These are phyloP conservation scores for Lecanoromycetidae sp. DNA, from an alignment of 2,329 filamentous ascomycete genomes.

Conservation along the genomic window DNA sequence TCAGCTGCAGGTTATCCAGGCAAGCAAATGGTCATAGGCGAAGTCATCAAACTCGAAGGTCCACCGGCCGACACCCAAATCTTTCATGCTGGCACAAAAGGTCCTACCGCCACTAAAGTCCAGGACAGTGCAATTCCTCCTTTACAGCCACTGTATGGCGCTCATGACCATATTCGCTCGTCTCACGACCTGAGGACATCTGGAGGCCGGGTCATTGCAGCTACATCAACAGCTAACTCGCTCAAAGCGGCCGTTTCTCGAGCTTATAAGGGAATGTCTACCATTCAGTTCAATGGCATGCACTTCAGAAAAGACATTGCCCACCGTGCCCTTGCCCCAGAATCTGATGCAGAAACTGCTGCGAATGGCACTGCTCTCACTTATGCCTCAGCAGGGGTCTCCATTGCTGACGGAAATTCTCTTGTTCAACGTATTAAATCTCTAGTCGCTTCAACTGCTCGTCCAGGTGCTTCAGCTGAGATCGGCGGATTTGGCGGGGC, in stretches of 20 bases:
- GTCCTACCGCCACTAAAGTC: not conserved
- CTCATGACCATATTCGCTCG: not conserved
- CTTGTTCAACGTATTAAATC: constrained; percentile 87
- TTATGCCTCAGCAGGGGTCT: constrained; percentile 86
- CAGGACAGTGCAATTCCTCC: constrained; percentile 22
- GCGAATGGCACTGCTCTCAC: not conserved
- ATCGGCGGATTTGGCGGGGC: constrained; percentile 93
- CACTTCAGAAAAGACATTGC: constrained; percentile 91
- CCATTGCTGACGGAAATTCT: constrained; percentile 85
- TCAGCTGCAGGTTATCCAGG: constrained; percentile 86
- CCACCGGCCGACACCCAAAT: constrained; percentile 46
- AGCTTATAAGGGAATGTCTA: constrained; percentile 72
- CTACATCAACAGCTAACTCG: constrained; percentile 65
- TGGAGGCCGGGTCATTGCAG: constrained; percentile 85
- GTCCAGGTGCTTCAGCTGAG: constrained; percentile 78
- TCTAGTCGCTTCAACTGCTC: constrained; percentile 71
- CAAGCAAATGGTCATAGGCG: constrained; percentile 72
- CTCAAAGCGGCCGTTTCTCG: constrained; percentile 73
- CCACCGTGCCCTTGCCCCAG: constrained; percentile 38
- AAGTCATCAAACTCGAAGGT: constrained; percentile 45
- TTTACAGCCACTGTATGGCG: constrained; percentile 33
- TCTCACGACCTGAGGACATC: constrained; percentile 56
- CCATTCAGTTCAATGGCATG: constrained; percentile 76
- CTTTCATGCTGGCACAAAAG: constrained; percentile 79
- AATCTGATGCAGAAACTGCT: not conserved